Evolutionary conservation across 768 basidiomycete genomes (phyloP).

Genomic region (Leccinum fibrillosum): DNA sequence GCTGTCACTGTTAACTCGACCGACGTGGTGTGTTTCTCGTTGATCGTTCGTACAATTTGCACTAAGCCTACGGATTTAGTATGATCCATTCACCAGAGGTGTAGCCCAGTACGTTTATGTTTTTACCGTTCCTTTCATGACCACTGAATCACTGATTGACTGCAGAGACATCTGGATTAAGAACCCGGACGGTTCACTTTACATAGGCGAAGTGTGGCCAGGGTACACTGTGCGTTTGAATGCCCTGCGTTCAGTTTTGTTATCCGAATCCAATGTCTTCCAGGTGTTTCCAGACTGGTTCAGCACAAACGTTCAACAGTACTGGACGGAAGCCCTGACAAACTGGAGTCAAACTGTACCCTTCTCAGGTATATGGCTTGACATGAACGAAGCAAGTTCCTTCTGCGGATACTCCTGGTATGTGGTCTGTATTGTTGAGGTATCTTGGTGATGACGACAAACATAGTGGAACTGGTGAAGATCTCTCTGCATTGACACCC

Average conservation of each 20-base stretch:
- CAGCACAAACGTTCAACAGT: constrained; percentile 43
- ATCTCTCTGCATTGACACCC: constrained; percentile 45
- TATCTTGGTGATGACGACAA: neutral
- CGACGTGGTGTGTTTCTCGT: constrained; percentile 47
- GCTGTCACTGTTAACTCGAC: constrained; percentile 54
- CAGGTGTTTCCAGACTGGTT: constrained; percentile 64
- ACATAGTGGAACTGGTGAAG: constrained; percentile 45
- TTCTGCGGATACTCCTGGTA: constrained; percentile 62
- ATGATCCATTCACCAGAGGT: constrained; percentile 63
- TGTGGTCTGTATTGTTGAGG: neutral
- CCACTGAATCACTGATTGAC: neutral
- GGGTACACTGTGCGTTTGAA: constrained; percentile 57
- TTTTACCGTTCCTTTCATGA: neutral
- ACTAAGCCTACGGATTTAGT: constrained; percentile 36
- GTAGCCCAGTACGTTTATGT: constrained; percentile 44
- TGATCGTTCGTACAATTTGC: neutral
- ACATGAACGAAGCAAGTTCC: constrained; percentile 63
- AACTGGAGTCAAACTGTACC: constrained; percentile 51
- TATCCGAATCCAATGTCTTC: neutral
- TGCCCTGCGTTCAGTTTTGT: neutral
- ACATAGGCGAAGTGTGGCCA: constrained; percentile 75
- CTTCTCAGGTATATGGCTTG: constrained; percentile 63
- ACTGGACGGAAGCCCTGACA: constrained; percentile 56
- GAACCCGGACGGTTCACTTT: constrained; percentile 68
- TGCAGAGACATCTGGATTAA: constrained; percentile 63